A percentile compares a stretch with the other conserved stretches of the same genome.
Conservation (phyloP, 441 rosid genomes). For the Croton laevigatus region DNA sequence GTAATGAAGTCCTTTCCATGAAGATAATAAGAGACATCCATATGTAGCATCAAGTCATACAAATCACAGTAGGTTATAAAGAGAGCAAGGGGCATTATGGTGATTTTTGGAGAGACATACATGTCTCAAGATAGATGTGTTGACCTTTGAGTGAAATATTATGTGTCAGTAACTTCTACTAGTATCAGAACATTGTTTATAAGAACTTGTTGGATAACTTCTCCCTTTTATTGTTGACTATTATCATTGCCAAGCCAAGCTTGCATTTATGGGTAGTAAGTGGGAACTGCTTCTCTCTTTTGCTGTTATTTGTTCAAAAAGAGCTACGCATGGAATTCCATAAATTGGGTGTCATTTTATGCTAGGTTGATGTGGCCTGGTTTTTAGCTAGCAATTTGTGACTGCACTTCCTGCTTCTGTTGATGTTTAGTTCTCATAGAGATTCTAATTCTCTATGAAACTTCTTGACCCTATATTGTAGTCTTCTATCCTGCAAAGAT, state of each 20-base stretch:
- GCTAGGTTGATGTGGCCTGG: not conserved
- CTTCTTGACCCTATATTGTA: not conserved
- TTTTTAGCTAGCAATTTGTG: not conserved
- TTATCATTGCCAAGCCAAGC: not conserved
- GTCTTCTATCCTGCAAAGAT: too few species aligned
- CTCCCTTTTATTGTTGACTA: not conserved
- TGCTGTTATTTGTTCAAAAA: not conserved
- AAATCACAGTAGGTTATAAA: not conserved
- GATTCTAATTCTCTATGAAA: constrained; percentile 1
- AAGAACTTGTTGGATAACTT: not conserved
- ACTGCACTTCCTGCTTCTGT: not conserved
- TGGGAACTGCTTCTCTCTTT: not conserved
- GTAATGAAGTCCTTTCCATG: not conserved
- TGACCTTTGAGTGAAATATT: not conserved
- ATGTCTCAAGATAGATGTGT: not conserved
- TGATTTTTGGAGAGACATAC: not conserved
- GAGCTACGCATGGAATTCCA: not conserved
- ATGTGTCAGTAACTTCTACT: not conserved
- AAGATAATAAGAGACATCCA: not conserved
- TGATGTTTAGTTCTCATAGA: not conserved
- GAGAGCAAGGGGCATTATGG: not conserved
- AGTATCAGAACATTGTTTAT: not conserved
- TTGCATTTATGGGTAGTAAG: not conserved
- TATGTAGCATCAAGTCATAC: not conserved
- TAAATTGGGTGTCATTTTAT: not conserved